These are phyloP conservation scores for Vaccinium myrtillus DNA, from an alignment of 148 eudicot species.

Conservation along the genomic window DNA sequence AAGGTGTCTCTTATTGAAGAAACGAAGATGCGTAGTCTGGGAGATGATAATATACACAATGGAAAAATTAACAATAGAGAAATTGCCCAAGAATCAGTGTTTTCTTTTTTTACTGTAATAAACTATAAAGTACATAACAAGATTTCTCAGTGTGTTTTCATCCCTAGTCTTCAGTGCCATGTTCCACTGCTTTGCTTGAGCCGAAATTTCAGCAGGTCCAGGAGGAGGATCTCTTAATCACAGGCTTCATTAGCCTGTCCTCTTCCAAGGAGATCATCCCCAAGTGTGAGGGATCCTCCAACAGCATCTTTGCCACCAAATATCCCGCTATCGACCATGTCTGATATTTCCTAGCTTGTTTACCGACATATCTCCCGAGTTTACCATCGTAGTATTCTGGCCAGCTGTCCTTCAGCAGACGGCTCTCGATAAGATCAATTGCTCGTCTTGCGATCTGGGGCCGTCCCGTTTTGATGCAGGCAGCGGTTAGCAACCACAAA, in stretches of 20 bases:
- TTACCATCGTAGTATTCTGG: conserved; percentile 96
- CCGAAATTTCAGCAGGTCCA: conserved; percentile 65
- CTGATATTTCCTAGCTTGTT: conserved; percentile 85
- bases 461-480: conserved; percentile 93
- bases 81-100: conserved; percentile 18
- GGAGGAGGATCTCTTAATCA: conserved; percentile 81
- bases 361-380: conserved; percentile 74
- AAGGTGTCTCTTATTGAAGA: conserved; percentile 21
- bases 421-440: conserved; percentile 84
- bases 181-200: conserved; percentile 8
- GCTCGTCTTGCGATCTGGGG: conserved; percentile 85
- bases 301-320: conserved; percentile 92
- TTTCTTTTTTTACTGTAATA: background rate
- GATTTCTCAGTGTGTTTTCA: background rate
- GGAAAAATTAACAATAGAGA: conserved; percentile 12
- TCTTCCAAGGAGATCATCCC: conserved; percentile 94
- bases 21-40: conserved; percentile 26
- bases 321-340: conserved; percentile 98
- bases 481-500: conserved; percentile 91
- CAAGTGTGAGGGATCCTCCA: conserved; percentile 94
- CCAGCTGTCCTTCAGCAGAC: conserved; percentile 85
- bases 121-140: conserved; percentile 4
- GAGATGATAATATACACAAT: conserved; percentile 40
- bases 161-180: background rate
- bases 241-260: conserved; percentile 72